Base-by-base conservation (phyloP, 2,329 filamentous ascomycete species). In the Cylindrodendrum hubeiense region DNA sequence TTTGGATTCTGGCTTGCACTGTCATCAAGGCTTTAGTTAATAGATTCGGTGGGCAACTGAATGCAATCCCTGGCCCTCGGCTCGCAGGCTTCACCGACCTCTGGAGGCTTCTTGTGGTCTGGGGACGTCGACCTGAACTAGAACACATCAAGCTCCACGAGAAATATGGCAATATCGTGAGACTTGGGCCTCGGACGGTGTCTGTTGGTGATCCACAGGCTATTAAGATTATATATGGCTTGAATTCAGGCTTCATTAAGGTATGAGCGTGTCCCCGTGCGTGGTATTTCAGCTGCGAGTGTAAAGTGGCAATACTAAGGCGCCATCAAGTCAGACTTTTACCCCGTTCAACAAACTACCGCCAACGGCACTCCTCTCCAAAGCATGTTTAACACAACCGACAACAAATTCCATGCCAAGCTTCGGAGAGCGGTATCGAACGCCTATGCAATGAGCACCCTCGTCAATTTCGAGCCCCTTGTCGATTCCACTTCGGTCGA, bases 101-200 rank as follows among this genome's bases (percentile, higher is more conserved):
- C 12, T 70, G 67, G 67, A 52, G 67, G 3, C 46, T 70, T 10
- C 39, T 63, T 1, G 41, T 65, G 8, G 67, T 69, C 0, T 65
- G 62, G 49, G 26, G 57, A 12, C 59, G 64, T 10, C 49, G 67
- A 30, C 60, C 67, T 17, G 67, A 70, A 0, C 8, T 67, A n/a
- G 44, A 43, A 4, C 68, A 69, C 4, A 56, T 70, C 17, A n/a
- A 43, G 8, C 49, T 70, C 0, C 68, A 70, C n/a, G 49, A 63
- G 1, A 59, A 44, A 13, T 49, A 67, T 15, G 67, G 67, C 0
- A 39, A 15, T 5, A 24, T 66, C 1, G 67, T 70, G 4, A 53
- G 68, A 33, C 33, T 70, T 2, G 68, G 68, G 0, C 68, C 68
- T 1, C 55, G 52, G 0, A 46, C 52, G 0, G 51, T 70, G 0